Evolutionary conservation across 2,329 filamentous ascomycete genomes (phyloP), one percentile per base, ranked within the genome.

Genomic region (Microdochium trichocladiopsis): DNA sequence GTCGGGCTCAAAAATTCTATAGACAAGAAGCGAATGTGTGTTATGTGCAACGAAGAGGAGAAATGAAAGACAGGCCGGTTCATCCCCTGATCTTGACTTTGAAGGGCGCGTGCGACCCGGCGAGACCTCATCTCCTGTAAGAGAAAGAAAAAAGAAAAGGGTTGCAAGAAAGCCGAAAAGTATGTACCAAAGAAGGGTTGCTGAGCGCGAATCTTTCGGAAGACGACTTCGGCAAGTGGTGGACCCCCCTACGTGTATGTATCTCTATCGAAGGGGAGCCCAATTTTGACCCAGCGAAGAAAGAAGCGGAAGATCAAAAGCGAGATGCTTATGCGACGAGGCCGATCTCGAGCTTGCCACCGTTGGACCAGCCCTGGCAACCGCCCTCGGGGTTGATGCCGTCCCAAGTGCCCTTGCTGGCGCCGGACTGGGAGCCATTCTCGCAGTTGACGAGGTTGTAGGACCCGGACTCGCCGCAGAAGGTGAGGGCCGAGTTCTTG

Each of bases 401-500:
- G 47, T 57, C 51, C 24, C 58, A 58, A 6, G 10, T 22, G 18
- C 62, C 60, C 14, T 52, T 50, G 9, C 57, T 56, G 12, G 63
- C 62, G 45, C 63, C 62, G 11, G 52, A 51, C 50, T 68, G 66
- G 25, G 50, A 55, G 37, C 54, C 49, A 47, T 60, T 49, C 1
- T 48, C 51, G 61, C 71, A 74, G 55, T 68, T 66, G 53, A 63
- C 52, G 47, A 76, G 65, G 18, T 63, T 53, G 60, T 74, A 75
- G 23, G 66, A 64, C n/a, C 57, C 57, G 25, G 61, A 33, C 2
- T 50, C 56, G 21, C 65, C 65, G 57, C 72, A 74, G 10, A 61
- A 64, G 25, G 58, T 58, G n/a, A 50, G 59, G 5, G 12, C 41
- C 47, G 52, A 54, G 49, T 61, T 53, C 53, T 64, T 65, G 66